phyloP scores from a whole-genome alignment of 176 grass and related monocot genomes.

The Microstegium vimineum region DNA sequence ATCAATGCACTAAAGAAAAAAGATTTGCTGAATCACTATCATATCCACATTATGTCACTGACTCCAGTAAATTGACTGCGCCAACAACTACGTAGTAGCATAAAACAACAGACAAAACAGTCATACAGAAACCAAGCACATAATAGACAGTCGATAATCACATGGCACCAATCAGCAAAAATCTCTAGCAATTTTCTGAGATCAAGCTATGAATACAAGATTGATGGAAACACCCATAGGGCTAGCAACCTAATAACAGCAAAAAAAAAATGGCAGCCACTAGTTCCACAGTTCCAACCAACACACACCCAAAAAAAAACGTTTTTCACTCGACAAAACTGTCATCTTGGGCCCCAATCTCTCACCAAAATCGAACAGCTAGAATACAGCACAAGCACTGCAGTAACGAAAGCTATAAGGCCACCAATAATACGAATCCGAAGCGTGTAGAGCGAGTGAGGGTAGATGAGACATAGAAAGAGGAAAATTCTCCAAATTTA shows the following conservation, averaged over 20 bases:
- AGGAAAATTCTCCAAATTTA: conserved; percentile 23
- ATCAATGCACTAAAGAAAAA: conserved; percentile 34
- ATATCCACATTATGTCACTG: conserved; percentile 26
- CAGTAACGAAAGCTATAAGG: conserved; percentile 7
- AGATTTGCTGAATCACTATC: conserved; percentile 17
- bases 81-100: not conserved
- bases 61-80: conserved; percentile 13
- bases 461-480: too few species aligned
- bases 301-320: not conserved
- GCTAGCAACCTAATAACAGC: conserved; percentile 25
- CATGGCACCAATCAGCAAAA: not conserved
- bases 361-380: conserved; percentile 24
- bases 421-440: conserved; percentile 32
- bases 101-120: conserved; percentile 9
- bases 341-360: not conserved
- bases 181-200: conserved; percentile 9
- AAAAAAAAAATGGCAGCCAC: conserved; percentile 1
- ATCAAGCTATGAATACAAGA: conserved; percentile 20
- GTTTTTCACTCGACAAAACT: not conserved
- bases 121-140: not conserved
- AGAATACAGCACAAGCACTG: conserved; percentile 1
- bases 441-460: not conserved
- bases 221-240: conserved; percentile 17
- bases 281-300: conserved; percentile 27
- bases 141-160: conserved; percentile 9